Conservation (phyloP, 1,139 yeast genomes). For the Protomyces lactucae-debilis region DNA sequence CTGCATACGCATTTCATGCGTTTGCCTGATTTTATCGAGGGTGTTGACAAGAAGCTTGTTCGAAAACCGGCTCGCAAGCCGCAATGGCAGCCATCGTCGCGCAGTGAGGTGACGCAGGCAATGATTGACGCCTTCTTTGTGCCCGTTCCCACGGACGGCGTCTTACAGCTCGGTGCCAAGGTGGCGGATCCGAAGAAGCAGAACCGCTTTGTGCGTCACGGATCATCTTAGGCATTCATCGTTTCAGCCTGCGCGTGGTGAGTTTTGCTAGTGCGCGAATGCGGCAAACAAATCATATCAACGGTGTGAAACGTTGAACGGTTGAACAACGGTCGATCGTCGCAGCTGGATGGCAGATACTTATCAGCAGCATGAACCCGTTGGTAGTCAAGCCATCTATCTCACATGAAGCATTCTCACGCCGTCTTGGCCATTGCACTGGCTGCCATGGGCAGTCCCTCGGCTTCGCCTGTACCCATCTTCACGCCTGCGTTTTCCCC, state of each 20-base stretch:
- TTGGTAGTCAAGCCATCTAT: no score
- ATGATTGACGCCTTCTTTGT: neutral
- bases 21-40: conserved; percentile 62
- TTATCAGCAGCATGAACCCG: neutral
- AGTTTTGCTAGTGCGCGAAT: neutral
- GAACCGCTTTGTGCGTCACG: neutral
- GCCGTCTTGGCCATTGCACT: neutral
- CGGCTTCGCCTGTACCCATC: neutral
- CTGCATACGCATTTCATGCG: conserved; percentile 73
- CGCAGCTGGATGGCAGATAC: neutral
- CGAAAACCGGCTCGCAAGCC: neutral
- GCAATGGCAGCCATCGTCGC: neutral
- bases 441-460: neutral
- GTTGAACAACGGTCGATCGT: neutral
- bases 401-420: neutral
- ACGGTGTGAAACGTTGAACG: neutral
- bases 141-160: neutral
- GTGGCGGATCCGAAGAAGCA: neutral
- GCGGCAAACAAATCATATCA: neutral
- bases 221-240: no score
- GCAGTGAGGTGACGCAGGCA: neutral
- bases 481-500: no score
- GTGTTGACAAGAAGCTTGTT: conserved; percentile 68
- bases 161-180: neutral
- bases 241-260: neutral